Evolutionary conservation across 2,329 filamentous ascomycete genomes (phyloP).

Genomic region (Diplodia corticola): DNA sequence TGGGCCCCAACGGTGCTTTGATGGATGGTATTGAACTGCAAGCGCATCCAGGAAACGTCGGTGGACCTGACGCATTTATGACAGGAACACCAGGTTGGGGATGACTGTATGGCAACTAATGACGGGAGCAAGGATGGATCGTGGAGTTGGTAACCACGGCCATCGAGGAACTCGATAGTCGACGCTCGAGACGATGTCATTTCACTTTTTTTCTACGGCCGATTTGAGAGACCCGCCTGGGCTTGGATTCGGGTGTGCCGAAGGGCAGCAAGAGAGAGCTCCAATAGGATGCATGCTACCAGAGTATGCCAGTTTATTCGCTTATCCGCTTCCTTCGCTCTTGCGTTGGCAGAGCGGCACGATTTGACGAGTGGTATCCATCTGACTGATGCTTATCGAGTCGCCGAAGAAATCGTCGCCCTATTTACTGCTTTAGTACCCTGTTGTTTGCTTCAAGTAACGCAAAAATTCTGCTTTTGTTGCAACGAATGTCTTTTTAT

Average conservation of each 20-base stretch:
- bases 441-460: not conserved
- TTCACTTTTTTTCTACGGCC: not conserved
- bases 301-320: not conserved
- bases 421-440: not conserved
- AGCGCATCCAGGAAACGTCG: not conserved
- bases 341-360: not conserved
- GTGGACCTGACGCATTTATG: slow-evolving; percentile 17
- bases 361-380: not conserved
- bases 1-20: not conserved
- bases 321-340: not conserved
- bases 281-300: not conserved
- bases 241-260: not conserved
- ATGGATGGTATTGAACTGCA: slow-evolving; percentile 21
- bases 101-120: slow-evolving; percentile 16
- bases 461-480: not conserved
- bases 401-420: not conserved
- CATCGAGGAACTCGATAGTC: not conserved
- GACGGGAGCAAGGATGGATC: not conserved
- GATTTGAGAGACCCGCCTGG: not conserved
- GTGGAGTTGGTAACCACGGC: not conserved
- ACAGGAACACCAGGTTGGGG: slow-evolving; percentile 5
- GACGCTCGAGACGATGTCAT: not conserved
- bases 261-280: not conserved
- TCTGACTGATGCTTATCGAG: not conserved
- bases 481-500: not conserved